Conservation (phyloP, 257 asterid species). For the Gardenia jasminoides region DNA sequence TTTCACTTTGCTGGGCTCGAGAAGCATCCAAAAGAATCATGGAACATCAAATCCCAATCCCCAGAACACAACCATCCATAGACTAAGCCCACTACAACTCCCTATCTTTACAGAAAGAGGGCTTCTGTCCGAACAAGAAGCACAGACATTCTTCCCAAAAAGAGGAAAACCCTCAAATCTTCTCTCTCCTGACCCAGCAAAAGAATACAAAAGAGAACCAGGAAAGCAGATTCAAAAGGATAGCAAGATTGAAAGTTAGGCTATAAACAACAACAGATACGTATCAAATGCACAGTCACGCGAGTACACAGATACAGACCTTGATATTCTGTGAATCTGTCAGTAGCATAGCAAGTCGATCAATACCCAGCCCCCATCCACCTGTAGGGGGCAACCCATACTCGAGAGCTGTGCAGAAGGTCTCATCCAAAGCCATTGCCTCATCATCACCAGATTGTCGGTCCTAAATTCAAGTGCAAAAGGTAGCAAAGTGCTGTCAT, state of each 20-base stretch:
- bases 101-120: not conserved
- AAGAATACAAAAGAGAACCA: not conserved
- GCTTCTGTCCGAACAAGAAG: not conserved
- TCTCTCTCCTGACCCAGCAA: not conserved
- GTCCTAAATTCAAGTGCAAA: constrained; percentile 45
- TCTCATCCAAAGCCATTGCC: constrained; percentile 94
- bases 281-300: not conserved
- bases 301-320: constrained; percentile 32
- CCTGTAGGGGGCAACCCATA: constrained; percentile 95
- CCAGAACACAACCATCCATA: not conserved
- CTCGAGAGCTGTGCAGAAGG: constrained; percentile 85
- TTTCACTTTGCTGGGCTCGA: not conserved
- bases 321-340: constrained; percentile 94
- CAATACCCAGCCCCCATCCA: constrained; percentile 98
- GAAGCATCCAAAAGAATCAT: not conserved
- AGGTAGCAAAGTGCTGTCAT: not conserved
- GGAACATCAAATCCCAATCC: not conserved
- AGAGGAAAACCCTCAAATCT: not conserved
- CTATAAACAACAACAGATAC: not conserved
- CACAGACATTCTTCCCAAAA: no score
- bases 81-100: not conserved
- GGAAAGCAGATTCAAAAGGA: not conserved
- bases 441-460: constrained; percentile 97
- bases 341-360: constrained; percentile 78
- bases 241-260: not conserved